Percentiles rank a stretch among this genome's conserved stretches.
Evolutionary conservation across 495 filamentous ascomycete genomes (phyloP).

Genomic region (Tuber calosporum): DNA sequence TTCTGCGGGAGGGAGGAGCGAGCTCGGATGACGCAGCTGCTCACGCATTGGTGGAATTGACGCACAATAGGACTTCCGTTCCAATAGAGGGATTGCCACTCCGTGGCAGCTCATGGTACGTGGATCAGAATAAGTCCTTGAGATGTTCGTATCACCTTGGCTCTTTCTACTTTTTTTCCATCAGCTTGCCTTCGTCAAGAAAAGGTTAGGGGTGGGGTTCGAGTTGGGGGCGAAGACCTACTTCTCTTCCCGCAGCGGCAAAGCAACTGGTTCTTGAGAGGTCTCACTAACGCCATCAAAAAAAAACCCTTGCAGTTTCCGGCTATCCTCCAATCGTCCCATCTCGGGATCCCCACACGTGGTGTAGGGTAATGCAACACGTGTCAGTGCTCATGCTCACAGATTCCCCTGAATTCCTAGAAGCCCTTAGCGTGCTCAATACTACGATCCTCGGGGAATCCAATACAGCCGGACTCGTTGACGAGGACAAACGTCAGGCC

Average conservation of each 20-base stretch:
- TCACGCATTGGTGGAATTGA: constrained; percentile 32
- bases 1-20: constrained; percentile 17
- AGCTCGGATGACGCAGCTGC: background rate
- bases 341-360: constrained; percentile 31
- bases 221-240: background rate
- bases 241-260: background rate
- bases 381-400: constrained; percentile 47
- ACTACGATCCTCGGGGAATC: constrained; percentile 12
- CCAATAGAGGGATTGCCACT: constrained; percentile 32
- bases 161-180: background rate
- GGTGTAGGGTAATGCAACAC: constrained; percentile 42
- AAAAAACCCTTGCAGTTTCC: constrained; percentile 22
- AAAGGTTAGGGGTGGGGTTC: background rate
- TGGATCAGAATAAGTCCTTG: constrained; percentile 23
- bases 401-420: constrained; percentile 44
- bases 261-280: background rate
- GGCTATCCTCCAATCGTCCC: constrained; percentile 37
- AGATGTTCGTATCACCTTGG: constrained; percentile 24
- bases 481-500: background rate
- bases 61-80: constrained; percentile 8
- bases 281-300: background rate
- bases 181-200: background rate
- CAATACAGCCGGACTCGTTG: background rate
- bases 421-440: constrained; percentile 30
- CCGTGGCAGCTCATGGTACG: constrained; percentile 22